Base-by-base conservation (phyloP, 805 yeast species). In the Ogataea polymorpha region DNA sequence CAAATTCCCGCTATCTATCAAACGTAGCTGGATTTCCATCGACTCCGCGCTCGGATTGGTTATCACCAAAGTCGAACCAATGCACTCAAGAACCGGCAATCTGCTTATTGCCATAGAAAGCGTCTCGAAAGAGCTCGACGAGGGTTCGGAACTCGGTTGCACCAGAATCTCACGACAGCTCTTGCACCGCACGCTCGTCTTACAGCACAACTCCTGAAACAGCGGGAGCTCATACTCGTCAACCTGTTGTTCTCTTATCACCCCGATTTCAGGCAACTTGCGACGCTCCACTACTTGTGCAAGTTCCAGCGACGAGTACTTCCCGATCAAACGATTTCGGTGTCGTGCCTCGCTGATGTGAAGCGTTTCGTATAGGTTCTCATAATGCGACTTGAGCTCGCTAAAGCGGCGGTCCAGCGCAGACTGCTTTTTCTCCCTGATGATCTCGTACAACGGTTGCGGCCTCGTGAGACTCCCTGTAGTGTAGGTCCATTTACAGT, bases 381-480 rank as follows among this genome's bases (percentile, higher is more conserved):
- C 35, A 21, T 56, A 53, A n/a, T 29, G 39, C 5, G 46, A 41
- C 6, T 28, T 18, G 39, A 55, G 40, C 6, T 35, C 38, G 3
- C 35, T 32, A 38, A 52, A 56, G 20, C 47, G 37, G 6, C 17
- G 26, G 12, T 51, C 47, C 2, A 32, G 32, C 6, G 27, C 30
- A 29, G 28, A 27, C 3, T 37, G 42, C 4, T 42, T 39, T 14
- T 56, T 51, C 1, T 44, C 23, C 11, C 37, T 45, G 12, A 67
- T 46, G 9, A 67, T 63, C 2, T 56, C 49, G 5, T 44, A 31
- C 29, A 75, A 45, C 6, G 77, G 60, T 35, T 62, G 68, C 1
- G 79, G 79, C 39, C 62, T 70, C 15, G 56, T 53, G 6, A 72
- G 61, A 4, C 64, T 41, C 1, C 60, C 63, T 1, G 78, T 68